phyloP scores from a whole-genome alignment of 2,329 filamentous ascomycete genomes.

The Fusarium pseudoanthophilum region DNA sequence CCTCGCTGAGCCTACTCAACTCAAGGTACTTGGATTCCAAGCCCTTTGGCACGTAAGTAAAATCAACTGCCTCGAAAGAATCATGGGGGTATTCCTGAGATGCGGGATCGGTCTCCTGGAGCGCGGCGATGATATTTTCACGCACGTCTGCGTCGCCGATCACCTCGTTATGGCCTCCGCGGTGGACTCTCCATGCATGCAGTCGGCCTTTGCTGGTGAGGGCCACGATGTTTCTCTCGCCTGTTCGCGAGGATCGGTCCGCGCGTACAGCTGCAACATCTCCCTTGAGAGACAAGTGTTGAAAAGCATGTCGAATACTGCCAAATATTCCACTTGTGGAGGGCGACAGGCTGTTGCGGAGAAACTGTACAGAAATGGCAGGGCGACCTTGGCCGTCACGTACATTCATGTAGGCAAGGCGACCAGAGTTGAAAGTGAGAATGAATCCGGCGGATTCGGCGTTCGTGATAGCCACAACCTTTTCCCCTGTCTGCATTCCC shows the following conservation, averaged over 20 bases:
- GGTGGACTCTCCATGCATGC: conserved; percentile 88
- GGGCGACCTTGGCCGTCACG: conserved; percentile 89
- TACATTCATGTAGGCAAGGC: conserved; percentile 86
- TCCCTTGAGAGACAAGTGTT: conserved; percentile 74
- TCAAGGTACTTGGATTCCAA: conserved; percentile 62
- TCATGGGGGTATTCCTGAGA: conserved; percentile 62
- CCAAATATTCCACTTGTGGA: conserved; percentile 77
- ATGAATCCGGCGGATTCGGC: conserved; percentile 89
- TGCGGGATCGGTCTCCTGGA: conserved; percentile 66
- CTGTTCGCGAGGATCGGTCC: conserved; percentile 75
- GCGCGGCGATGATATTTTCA: conserved; percentile 69
- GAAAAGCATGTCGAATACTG: conserved; percentile 81
- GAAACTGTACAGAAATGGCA: conserved; percentile 78
- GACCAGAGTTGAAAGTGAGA: conserved; percentile 83
- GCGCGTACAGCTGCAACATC: conserved; percentile 84
- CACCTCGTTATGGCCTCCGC: conserved; percentile 83
- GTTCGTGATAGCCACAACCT: conserved; percentile 79
- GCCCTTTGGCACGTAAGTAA: conserved; percentile 72
- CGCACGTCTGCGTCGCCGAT: conserved; percentile 77
- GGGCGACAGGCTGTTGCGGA: conserved; percentile 70
- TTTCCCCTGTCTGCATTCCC: conserved; percentile 82
- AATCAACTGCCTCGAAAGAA: conserved; percentile 81
- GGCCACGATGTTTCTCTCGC: conserved; percentile 86
- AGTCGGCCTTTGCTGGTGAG: conserved; percentile 81
- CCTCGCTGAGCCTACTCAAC: conserved; percentile 62